Percentiles rank a stretch among this genome's conserved stretches.
These are phyloP conservation scores for Oenanthe sinensis DNA, from an alignment of 129 eudicot species.

Conservation along the genomic window DNA sequence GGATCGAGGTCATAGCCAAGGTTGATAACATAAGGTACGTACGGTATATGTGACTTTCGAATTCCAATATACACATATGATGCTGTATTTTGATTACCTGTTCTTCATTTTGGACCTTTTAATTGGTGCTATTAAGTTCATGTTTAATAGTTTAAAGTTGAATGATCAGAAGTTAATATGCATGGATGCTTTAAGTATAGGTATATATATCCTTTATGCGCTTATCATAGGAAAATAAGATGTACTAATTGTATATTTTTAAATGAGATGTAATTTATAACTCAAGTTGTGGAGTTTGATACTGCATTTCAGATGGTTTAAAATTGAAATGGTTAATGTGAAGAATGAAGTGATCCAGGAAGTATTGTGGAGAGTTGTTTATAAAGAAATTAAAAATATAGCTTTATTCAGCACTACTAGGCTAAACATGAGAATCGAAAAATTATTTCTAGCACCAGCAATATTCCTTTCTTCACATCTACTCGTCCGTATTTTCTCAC, in stretches of 20 bases:
- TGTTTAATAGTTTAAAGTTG: too few relatives aligned
- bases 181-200: too few relatives aligned
- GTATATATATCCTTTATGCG: too few relatives aligned
- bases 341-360: too few relatives aligned
- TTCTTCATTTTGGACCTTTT: neutral
- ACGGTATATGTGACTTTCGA: too few relatives aligned
- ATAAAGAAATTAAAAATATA: neutral
- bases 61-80: neutral
- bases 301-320: neutral
- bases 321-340: neutral
- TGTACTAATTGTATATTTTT: neutral
- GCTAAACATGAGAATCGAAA: neutral
- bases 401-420: slow-evolving; percentile 1
- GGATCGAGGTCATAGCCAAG: slow-evolving; percentile 70
- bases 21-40: slow-evolving; percentile 93
- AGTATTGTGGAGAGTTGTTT: neutral
- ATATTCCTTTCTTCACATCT: neutral
- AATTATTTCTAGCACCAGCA: neutral
- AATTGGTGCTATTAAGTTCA: neutral
- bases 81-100: neutral
- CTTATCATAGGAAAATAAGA: neutral
- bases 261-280: neutral
- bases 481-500: neutral
- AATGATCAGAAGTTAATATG: too few relatives aligned
- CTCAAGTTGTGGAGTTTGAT: neutral